Conservation (phyloP, 2,329 filamentous ascomycete genomes). For the Truncatella angustata region DNA sequence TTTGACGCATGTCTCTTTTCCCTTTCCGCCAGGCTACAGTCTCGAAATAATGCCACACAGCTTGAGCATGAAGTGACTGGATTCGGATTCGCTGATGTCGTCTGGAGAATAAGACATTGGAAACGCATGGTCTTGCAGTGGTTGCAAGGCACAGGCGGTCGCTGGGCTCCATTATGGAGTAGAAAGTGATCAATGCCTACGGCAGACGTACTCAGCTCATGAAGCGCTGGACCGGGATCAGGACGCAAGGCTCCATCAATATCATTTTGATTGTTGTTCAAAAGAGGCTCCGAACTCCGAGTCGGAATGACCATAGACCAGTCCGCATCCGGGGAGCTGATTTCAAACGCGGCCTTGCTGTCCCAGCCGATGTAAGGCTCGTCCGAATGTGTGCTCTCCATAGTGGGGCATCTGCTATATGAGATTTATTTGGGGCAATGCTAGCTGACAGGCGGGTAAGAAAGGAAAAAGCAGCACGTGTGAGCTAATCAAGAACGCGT, state of each 20-base stretch:
- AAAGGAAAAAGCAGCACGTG: no score
- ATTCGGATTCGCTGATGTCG: slow-evolving; percentile 45
- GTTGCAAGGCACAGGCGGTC: slow-evolving; percentile 40
- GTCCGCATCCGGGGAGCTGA: not conserved
- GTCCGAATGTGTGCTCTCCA: not conserved
- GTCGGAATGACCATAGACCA: no score
- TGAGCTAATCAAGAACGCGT: no score
- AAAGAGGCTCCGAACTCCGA: no score
- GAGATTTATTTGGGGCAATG: no score
- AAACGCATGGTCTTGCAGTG: slow-evolving; percentile 43
- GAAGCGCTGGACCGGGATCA: no score
- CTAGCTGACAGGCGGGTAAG: no score
- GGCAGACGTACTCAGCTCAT: no score
- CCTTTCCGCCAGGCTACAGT: slow-evolving; percentile 45
- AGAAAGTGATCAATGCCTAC: slow-evolving; percentile 35
- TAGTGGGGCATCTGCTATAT: no score
- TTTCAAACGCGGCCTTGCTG: not conserved
- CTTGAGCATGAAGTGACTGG: slow-evolving; percentile 45
- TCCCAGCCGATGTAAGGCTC: not conserved
- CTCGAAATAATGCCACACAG: slow-evolving; percentile 48
- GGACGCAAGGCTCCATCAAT: no score
- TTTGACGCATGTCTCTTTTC: slow-evolving; percentile 41
- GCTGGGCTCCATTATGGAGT: slow-evolving; percentile 36
- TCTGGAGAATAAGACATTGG: slow-evolving; percentile 47
- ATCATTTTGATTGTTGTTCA: no score